phyloP scores from a whole-genome alignment of 495 filamentous ascomycete species.

The Xylaria flabelliformis region DNA sequence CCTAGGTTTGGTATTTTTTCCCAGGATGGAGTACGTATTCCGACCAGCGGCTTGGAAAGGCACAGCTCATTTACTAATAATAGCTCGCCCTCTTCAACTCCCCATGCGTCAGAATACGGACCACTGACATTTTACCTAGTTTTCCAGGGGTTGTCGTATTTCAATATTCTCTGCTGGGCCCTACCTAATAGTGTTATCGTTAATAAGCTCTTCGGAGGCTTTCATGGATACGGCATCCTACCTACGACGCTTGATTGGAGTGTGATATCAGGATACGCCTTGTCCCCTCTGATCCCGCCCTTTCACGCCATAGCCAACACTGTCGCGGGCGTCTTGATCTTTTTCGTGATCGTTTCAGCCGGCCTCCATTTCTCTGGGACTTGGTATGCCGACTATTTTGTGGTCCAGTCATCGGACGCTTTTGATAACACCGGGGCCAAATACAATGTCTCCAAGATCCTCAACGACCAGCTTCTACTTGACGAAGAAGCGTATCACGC shows the following conservation, averaged over 20 bases:
- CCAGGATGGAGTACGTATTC: constrained; percentile 53
- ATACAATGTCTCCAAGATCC: constrained; percentile 62
- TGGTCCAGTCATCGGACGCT: constrained; percentile 59
- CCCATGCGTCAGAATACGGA: neutral
- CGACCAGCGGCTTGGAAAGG: neutral
- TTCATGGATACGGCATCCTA: constrained; percentile 64
- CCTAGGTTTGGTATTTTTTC: constrained; percentile 60
- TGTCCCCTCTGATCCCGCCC: constrained; percentile 71
- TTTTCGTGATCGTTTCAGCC: constrained; percentile 57
- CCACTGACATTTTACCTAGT: constrained; percentile 32
- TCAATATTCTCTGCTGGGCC: constrained; percentile 69
- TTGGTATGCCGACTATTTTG: constrained; percentile 67
- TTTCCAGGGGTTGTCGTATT: constrained; percentile 63
- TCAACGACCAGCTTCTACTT: constrained; percentile 56
- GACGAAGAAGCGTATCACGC: constrained; percentile 58
- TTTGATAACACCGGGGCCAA: constrained; percentile 66
- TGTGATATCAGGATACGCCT: constrained; percentile 66
- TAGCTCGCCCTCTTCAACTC: neutral
- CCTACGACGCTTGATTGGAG: constrained; percentile 72
- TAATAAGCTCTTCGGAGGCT: constrained; percentile 73
- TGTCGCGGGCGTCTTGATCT: constrained; percentile 60
- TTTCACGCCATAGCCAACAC: constrained; percentile 71
- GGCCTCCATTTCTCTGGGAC: constrained; percentile 68
- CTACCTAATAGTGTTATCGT: constrained; percentile 67
- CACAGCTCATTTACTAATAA: neutral